Percentiles rank a stretch among this genome's conserved stretches.
Conservation (phyloP, 306 rosid genomes). For the Quercus berberidifolia region DNA sequence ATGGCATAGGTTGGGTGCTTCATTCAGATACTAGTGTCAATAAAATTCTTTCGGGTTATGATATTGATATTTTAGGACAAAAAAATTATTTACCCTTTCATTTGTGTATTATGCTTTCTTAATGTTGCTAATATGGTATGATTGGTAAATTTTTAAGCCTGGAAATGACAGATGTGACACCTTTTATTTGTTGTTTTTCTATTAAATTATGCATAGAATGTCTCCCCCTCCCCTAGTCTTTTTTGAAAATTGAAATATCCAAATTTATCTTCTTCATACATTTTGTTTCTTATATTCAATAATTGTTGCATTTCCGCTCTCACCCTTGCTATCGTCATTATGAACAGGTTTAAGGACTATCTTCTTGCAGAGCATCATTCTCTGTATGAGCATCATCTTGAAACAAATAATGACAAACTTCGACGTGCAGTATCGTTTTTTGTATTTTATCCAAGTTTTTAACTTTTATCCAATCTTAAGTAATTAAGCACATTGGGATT, state of each 20-base stretch:
- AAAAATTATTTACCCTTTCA: background rate
- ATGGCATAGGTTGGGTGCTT: background rate
- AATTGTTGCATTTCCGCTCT: conserved; percentile 17
- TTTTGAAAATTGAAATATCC: background rate
- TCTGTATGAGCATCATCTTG: conserved; percentile 62
- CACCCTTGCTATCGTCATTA: conserved; percentile 10
- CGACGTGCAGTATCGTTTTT: background rate
- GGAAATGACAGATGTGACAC: background rate
- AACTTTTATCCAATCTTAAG: background rate
- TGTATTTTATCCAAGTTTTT: background rate
- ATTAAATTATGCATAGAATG: background rate
- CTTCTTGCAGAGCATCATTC: conserved; percentile 79
- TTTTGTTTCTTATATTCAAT: conserved; percentile 1
- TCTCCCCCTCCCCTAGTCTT: background rate
- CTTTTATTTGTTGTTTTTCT: background rate
- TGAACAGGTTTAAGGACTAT: conserved; percentile 84
- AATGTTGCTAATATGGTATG: background rate
- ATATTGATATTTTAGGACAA: background rate
- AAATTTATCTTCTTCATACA: background rate
- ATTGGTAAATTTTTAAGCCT: background rate
- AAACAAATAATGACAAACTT: conserved; percentile 13
- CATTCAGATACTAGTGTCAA: background rate
- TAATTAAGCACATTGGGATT: too few relatives aligned
- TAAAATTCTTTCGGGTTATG: background rate
- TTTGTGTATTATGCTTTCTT: background rate